Evolutionary conservation across 2,329 filamentous ascomycete species (phyloP), one percentile per base, ranked within the genome.

Genomic region (Colletotrichum kahawae): DNA sequence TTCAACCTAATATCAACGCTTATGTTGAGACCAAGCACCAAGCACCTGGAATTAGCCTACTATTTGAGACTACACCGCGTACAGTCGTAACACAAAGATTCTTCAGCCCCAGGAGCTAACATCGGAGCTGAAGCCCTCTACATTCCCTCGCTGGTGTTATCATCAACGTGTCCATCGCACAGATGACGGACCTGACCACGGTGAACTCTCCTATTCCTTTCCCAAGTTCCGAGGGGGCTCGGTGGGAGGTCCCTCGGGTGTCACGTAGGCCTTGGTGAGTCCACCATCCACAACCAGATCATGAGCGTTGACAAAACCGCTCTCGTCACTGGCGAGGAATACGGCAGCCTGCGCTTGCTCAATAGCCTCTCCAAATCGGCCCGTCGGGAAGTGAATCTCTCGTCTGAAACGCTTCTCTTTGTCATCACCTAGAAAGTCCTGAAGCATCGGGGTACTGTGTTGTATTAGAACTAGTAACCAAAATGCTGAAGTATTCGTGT

Each of bases 221-320:
- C 31, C 57, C 33, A 62, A 34, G 18, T 14, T 36, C 29, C 18
- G 16, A 62, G n/a, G 31, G n/a, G 57, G 27, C 0, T 34, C 57
- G 10, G 57, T 62, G 31, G 91, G 82, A 18, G 89, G 87, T 4
- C 92, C 92, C 84, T 93, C 91, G 2, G 92, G 86, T 2, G 92
- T 94, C 34, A 94, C 92, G 84, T 98, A 98, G 59, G 95, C 95
- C 89, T 94, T 98, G 80, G 93, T 96, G 94, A 99, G 95, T 74
- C 96, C 96, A 73, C 97, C 97, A 81, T 98, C 97, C 29, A 98
- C 95, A 5, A 98, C 93, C 86, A 98, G 98, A 82, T 98, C 97
- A 74, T 92, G 93, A 9, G 94, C 95, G 78, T 97, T 98, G 81
- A 98, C 94, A 80, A 97, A 98, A 87, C 94, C 95, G 81, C 93